Conservation (phyloP, 768 basidiomycete species). For the Hericium coralloides region DNA sequence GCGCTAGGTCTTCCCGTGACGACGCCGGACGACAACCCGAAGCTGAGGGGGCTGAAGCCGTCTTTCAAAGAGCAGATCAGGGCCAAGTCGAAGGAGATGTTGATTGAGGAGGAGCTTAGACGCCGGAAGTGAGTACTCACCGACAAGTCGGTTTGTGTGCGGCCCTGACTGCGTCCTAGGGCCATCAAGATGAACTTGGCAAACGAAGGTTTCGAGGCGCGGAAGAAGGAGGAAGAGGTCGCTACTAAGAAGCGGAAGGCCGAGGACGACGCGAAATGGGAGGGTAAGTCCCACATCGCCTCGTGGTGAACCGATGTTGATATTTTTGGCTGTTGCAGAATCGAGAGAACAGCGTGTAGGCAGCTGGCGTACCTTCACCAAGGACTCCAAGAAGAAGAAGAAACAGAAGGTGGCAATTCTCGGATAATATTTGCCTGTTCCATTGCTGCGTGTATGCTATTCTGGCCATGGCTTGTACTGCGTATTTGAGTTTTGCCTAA, state of each 20-base stretch:
- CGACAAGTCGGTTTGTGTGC: not conserved
- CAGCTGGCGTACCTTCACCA: slow-evolving; percentile 73
- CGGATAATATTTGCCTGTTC: slow-evolving; percentile 30
- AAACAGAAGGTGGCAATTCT: slow-evolving; percentile 60
- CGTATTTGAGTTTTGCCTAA: not conserved
- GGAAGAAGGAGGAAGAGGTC: slow-evolving; percentile 85
- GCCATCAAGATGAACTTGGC: slow-evolving; percentile 87
- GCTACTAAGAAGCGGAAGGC: slow-evolving; percentile 72
- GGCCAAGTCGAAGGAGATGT: slow-evolving; percentile 67
- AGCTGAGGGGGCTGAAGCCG: slow-evolving; percentile 44
- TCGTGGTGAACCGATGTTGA: not conserved
- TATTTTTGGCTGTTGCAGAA: slow-evolving; percentile 36
- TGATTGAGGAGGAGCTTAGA: slow-evolving; percentile 87
- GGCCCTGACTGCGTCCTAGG: slow-evolving; percentile 28
- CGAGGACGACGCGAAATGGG: slow-evolving; percentile 85
- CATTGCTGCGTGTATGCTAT: not conserved
- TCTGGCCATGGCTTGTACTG: not conserved
- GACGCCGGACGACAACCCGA: slow-evolving; percentile 49
- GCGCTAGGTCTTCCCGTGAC: slow-evolving; percentile 50
- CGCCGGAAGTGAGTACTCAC: slow-evolving; percentile 58
- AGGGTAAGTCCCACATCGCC: slow-evolving; percentile 42
- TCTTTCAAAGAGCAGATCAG: slow-evolving; percentile 60
- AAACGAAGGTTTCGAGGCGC: slow-evolving; percentile 88
- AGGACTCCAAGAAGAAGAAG: slow-evolving; percentile 73
- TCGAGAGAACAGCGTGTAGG: slow-evolving; percentile 70